Percentiles rank a stretch among this genome's conserved stretches.
These are phyloP conservation scores for Phascolomyces articulosus DNA, from an alignment of 371 early-diverging fungal genomes.

Conservation along the genomic window DNA sequence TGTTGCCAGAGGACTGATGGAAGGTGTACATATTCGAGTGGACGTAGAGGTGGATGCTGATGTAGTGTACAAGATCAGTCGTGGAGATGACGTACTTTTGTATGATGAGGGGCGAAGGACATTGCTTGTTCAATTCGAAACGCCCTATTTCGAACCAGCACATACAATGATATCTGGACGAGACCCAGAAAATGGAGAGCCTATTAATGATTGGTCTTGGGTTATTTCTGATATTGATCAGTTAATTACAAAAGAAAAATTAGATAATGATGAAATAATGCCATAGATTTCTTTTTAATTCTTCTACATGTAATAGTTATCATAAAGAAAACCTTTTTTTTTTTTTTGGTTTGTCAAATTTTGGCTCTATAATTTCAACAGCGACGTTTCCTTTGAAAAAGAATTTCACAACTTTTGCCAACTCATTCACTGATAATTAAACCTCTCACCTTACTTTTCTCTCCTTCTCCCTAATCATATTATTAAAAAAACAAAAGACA, in stretches of 20 bases:
- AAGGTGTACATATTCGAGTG: constrained; percentile 56
- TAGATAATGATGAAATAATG: constrained; percentile 24
- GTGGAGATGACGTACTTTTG: constrained; percentile 25
- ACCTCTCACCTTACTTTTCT: too few relatives aligned
- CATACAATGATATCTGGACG: constrained; percentile 53
- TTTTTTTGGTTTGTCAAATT: too few relatives aligned
- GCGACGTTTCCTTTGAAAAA: background rate
- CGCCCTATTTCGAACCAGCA: constrained; percentile 61
- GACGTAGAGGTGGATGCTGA: constrained; percentile 63
- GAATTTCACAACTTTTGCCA: too few relatives aligned
- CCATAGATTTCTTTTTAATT: background rate
- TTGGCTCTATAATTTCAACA: too few relatives aligned
- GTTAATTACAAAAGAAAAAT: constrained; percentile 54
- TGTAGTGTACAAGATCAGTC: constrained; percentile 41
- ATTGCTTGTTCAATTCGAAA: constrained; percentile 56
- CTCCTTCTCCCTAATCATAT: background rate
- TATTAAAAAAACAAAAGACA: background rate
- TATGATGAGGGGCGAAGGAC: constrained; percentile 56
- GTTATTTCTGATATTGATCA: constrained; percentile 61
- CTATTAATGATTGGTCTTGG: constrained; percentile 63
- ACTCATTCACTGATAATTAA: too few relatives aligned
- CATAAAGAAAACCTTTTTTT: too few relatives aligned
- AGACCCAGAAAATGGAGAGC: constrained; percentile 52
- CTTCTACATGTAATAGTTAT: too few relatives aligned
- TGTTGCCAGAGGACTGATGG: constrained; percentile 47